A percentile compares a stretch with the other conserved stretches of the same genome.
Conservation (phyloP, 2,329 filamentous ascomycete species). For the Paecilomyces formosus region DNA sequence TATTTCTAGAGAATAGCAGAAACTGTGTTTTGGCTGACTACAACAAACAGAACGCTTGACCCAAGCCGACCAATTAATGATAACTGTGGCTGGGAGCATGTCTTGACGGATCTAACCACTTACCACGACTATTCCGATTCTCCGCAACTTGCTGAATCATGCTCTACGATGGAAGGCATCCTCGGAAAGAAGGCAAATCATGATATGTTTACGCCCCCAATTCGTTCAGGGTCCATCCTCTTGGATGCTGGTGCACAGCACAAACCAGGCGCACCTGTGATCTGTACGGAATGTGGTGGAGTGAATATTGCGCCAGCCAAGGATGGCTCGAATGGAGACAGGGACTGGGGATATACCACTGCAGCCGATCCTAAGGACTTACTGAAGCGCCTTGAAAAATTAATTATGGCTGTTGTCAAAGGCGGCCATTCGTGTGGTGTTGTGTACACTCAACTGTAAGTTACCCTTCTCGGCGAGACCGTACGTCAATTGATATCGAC, state of each 20-base stretch:
- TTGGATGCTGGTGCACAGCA: conserved; percentile 47
- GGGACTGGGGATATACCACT: conserved; percentile 63
- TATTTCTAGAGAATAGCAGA: not conserved
- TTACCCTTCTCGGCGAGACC: conserved; percentile 4
- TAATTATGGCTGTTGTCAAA: conserved; percentile 52
- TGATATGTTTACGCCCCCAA: conserved; percentile 41
- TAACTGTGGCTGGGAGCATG: conserved; percentile 66
- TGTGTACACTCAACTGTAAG: conserved; percentile 60
- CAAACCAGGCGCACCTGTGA: conserved; percentile 48
- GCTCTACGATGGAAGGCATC: conserved; percentile 47
- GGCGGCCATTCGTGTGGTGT: conserved; percentile 54
- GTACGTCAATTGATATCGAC: not conserved
- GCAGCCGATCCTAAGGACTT: conserved; percentile 54
- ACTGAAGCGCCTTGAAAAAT: conserved; percentile 49
- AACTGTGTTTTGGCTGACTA: not conserved
- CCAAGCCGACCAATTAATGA: conserved; percentile 60
- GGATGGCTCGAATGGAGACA: conserved; percentile 31
- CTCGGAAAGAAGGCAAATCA: conserved; percentile 46
- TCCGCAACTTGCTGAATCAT: conserved; percentile 48
- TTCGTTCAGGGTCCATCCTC: conserved; percentile 19
- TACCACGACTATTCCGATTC: conserved; percentile 63
- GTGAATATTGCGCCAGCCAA: conserved; percentile 55
- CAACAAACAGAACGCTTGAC: conserved; percentile 43
- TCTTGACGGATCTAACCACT: conserved; percentile 56
- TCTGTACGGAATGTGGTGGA: conserved; percentile 62